Conservation (phyloP, 805 yeast genomes). For the Monosporozyma aquatica region DNA sequence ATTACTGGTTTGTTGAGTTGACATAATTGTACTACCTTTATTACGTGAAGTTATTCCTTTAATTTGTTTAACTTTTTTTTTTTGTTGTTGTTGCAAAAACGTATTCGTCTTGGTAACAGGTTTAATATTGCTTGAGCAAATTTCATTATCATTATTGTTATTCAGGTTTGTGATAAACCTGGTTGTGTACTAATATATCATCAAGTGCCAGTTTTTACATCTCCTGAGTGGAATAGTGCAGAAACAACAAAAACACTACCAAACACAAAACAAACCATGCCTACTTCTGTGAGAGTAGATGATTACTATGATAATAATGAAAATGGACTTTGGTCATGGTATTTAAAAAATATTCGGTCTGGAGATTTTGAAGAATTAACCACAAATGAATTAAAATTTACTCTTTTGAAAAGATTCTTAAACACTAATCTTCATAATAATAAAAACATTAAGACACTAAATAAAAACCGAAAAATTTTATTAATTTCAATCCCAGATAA, state of each 20-base stretch:
- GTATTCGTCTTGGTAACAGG: too few relatives aligned
- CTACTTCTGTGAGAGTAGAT: conserved; percentile 22
- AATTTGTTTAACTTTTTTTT: too few relatives aligned
- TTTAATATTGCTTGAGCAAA: too few relatives aligned
- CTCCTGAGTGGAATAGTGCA: too few relatives aligned
- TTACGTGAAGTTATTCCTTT: too few relatives aligned
- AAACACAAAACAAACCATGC: conserved; percentile 11
- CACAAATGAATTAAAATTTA: conserved; percentile 20
- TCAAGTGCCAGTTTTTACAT: too few relatives aligned
- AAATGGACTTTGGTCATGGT: conserved; percentile 33
- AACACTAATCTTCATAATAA: conserved; percentile 10
- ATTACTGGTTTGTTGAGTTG: too few relatives aligned
- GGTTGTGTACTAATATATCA: too few relatives aligned
- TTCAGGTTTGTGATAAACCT: too few relatives aligned
- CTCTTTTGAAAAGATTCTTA: conserved; percentile 26
- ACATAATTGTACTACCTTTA: too few relatives aligned
- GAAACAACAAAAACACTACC: neutral
- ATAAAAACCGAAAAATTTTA: conserved; percentile 17
- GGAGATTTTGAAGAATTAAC: conserved; percentile 32
- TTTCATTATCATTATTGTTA: too few relatives aligned
- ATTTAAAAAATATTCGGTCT: conserved; percentile 27
- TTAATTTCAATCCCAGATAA: conserved; percentile 29
- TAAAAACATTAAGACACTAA: conserved; percentile 4
- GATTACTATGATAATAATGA: conserved; percentile 28
- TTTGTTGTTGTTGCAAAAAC: too few relatives aligned